Conservation (phyloP, 495 filamentous ascomycete species). For the Durotheca rogersii region DNA sequence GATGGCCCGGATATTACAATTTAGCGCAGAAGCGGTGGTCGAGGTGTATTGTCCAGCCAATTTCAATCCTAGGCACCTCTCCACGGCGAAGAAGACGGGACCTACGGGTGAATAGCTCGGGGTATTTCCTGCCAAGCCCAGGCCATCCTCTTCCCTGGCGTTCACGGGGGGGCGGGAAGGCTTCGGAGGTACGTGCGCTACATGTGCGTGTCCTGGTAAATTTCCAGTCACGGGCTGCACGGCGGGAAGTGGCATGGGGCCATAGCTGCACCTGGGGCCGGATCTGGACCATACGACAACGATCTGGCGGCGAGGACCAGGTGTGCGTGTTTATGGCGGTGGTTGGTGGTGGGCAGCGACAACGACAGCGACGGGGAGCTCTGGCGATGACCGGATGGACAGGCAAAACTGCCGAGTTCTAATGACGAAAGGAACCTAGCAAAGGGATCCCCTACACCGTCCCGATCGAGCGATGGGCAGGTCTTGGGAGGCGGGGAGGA, state of each 20-base stretch:
- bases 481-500: constrained; percentile 18
- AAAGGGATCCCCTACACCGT: constrained; percentile 20
- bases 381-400: too few relatives aligned
- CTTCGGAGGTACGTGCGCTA: too few relatives aligned
- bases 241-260: constrained; percentile 8
- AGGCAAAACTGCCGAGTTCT: constrained; percentile 27
- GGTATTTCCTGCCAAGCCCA: too few relatives aligned
- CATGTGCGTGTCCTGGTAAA: too few relatives aligned
- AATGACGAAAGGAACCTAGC: constrained; percentile 25
- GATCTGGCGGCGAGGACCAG: constrained; percentile 23
- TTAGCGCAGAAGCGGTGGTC: constrained; percentile 15
- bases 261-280: constrained; percentile 12
- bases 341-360: neutral
- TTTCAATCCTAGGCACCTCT: constrained; percentile 13
- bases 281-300: constrained; percentile 19
- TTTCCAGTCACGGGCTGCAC: too few relatives aligned
- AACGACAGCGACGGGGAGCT: constrained; percentile 8
- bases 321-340: constrained; percentile 14
- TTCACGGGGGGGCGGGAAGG: too few relatives aligned
- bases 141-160: too few relatives aligned
- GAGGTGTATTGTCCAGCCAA: constrained; percentile 4
- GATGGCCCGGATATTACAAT: constrained; percentile 8
- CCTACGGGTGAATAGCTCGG: constrained; percentile 6
- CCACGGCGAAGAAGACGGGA: constrained; percentile 1
- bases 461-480: constrained; percentile 28